These are phyloP conservation scores for Capsella rubella DNA, from an alignment of 441 rosid genomes.

Conservation along the genomic window DNA sequence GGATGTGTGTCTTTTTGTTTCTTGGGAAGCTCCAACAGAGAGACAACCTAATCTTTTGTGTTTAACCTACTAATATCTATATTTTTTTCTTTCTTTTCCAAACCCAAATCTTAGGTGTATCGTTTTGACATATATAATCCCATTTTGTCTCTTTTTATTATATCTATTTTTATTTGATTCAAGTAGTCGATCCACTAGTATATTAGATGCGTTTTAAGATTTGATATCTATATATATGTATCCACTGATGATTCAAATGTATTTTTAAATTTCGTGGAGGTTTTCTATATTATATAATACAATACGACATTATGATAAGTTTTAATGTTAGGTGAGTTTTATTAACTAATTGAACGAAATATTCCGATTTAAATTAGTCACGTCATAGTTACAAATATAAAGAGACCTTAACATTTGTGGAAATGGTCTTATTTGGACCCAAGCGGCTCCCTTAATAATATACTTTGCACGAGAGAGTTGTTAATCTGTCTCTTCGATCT, in stretches of 20 bases:
- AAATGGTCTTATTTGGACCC: constrained; percentile 39
- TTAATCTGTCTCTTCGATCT: constrained; percentile 49
- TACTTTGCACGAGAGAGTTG: constrained; percentile 43
- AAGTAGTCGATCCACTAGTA: constrained; percentile 38
- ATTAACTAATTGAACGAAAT: constrained; percentile 25
- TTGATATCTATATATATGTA: constrained; percentile 31
- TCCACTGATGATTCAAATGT: constrained; percentile 32
- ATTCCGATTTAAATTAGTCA: constrained; percentile 26
- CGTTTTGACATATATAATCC: constrained; percentile 45
- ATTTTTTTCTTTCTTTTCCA: constrained; percentile 12
- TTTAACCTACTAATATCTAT: constrained; percentile 46
- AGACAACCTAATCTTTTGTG: constrained; percentile 51
- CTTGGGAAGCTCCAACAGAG: constrained; percentile 42
- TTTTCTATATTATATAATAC: constrained; percentile 12
- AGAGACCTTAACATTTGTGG: constrained; percentile 21
- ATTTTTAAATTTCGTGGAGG: constrained; percentile 28
- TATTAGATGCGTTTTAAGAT: constrained; percentile 28
- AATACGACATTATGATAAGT: constrained; percentile 18
- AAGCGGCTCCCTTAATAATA: constrained; percentile 31
- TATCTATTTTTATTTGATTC: not conserved
- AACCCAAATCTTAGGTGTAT: constrained; percentile 44
- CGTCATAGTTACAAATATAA: constrained; percentile 39
- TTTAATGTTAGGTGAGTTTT: constrained; percentile 36
- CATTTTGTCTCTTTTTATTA: constrained; percentile 27
- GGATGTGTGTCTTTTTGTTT: constrained; percentile 37